These are phyloP conservation scores for Gliomastix tumulicola DNA, from an alignment of 2,329 filamentous ascomycete genomes.

Conservation along the genomic window DNA sequence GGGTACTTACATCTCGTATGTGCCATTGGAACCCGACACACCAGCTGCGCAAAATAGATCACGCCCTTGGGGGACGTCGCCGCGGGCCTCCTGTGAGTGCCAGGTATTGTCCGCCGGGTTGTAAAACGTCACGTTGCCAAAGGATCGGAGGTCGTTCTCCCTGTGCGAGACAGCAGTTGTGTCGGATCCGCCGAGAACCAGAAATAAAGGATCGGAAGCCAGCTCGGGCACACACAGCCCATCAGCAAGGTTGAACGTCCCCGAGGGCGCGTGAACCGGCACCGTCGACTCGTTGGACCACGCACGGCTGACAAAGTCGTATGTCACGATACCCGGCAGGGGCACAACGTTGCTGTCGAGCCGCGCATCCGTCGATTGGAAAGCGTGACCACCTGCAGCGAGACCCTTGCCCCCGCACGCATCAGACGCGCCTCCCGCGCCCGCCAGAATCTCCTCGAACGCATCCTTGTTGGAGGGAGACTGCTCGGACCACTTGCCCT, in stretches of 20 bases:
- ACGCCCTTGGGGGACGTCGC: slow-evolving; percentile 15
- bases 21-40: slow-evolving; percentile 17
- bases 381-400: slow-evolving; percentile 20
- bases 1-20: slow-evolving; percentile 24
- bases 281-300: slow-evolving; percentile 21
- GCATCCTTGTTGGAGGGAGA: slow-evolving; percentile 16
- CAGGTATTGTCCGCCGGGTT: slow-evolving; percentile 24
- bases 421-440: slow-evolving; percentile 16
- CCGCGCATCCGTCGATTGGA: slow-evolving; percentile 12
- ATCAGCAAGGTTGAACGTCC: slow-evolving; percentile 20
- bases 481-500: slow-evolving; percentile 20
- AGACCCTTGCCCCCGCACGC: slow-evolving; percentile 16
- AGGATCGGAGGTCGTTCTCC: no score
- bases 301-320: slow-evolving; percentile 17
- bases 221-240: slow-evolving; percentile 21
- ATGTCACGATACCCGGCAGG: slow-evolving; percentile 22
- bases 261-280: slow-evolving; percentile 14
- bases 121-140: slow-evolving; percentile 20
- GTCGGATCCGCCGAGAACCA: slow-evolving; percentile 22
- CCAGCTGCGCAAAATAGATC: slow-evolving; percentile 24
- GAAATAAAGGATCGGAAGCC: no score
- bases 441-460: slow-evolving; percentile 27
- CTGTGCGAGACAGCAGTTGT: slow-evolving; percentile 10
- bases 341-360: slow-evolving; percentile 11
- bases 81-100: slow-evolving; percentile 23